phyloP scores from a whole-genome alignment of 176 grass and related monocot genomes.

The Tillandsia fasciculata region DNA sequence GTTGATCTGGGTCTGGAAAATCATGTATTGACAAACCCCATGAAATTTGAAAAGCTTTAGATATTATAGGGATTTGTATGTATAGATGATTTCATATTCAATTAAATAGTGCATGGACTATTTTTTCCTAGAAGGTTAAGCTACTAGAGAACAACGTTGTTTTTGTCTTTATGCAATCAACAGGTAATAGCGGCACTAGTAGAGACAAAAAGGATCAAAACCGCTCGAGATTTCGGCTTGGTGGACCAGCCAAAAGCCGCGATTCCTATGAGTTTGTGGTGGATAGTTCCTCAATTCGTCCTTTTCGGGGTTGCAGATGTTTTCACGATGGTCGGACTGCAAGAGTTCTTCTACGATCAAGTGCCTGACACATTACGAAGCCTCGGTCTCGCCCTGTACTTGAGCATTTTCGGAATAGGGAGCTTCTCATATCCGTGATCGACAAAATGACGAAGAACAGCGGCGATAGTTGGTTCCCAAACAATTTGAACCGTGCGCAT shows the following conservation, averaged over 20 bases:
- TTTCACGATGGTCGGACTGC: slow-evolving; percentile 37
- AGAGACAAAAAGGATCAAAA: slow-evolving; percentile 33
- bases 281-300: slow-evolving; percentile 46
- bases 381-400: slow-evolving; percentile 49
- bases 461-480: slow-evolving; percentile 39
- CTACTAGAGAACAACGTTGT: too few species aligned
- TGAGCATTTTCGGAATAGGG: slow-evolving; percentile 41
- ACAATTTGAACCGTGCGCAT: slow-evolving; percentile 54
- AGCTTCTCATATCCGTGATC: slow-evolving; percentile 45
- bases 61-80: too few species aligned
- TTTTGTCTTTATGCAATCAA: too few species aligned
- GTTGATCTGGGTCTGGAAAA: too few species aligned
- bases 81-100: too few species aligned
- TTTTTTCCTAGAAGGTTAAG: too few species aligned
- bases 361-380: slow-evolving; percentile 29
- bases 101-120: too few species aligned
- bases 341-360: slow-evolving; percentile 61
- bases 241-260: slow-evolving; percentile 23
- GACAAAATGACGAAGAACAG: slow-evolving; percentile 9
- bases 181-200: slow-evolving; percentile 18
- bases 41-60: too few species aligned
- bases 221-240: slow-evolving; percentile 17
- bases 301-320: slow-evolving; percentile 39
- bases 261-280: slow-evolving; percentile 39
- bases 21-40: too few species aligned